Conservation (phyloP, 2,329 filamentous ascomycete genomes). For the Fusarium odoratissimum region DNA sequence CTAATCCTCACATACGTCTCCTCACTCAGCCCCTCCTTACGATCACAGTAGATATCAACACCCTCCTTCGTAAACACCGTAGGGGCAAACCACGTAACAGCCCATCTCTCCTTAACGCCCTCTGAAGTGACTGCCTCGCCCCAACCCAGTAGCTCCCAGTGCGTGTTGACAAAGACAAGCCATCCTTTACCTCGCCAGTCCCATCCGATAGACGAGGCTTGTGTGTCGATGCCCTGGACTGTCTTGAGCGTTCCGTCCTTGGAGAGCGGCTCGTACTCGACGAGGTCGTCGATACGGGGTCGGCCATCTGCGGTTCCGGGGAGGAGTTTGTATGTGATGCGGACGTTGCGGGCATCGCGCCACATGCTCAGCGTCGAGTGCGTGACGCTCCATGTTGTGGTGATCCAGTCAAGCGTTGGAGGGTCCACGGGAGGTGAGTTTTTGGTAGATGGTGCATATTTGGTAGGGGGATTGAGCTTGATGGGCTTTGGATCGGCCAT, state of each 20-base stretch:
- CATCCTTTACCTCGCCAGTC: conserved; percentile 83
- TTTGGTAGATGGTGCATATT: conserved; percentile 54
- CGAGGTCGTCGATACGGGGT: conserved; percentile 74
- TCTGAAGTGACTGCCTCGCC: conserved; percentile 63
- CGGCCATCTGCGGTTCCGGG: conserved; percentile 53
- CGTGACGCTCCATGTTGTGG: conserved; percentile 77
- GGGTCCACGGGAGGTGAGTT: conserved; percentile 55
- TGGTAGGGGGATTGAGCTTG: conserved; percentile 57
- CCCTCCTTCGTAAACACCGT: conserved; percentile 87
- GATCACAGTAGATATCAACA: conserved; percentile 79
- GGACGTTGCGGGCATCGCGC: conserved; percentile 81
- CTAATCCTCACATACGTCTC: conserved; percentile 68
- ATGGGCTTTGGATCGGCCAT: conserved; percentile 40
- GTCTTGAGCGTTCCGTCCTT: conserved; percentile 64
- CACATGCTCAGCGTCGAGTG: conserved; percentile 85
- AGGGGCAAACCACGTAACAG: conserved; percentile 85
- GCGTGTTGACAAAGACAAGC: conserved; percentile 76
- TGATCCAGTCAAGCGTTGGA: conserved; percentile 66
- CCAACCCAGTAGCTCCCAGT: conserved; percentile 87
- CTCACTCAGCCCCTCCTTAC: conserved; percentile 68
- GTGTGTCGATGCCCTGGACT: conserved; percentile 73
- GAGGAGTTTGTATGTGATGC: conserved; percentile 77
- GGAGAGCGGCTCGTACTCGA: conserved; percentile 72
- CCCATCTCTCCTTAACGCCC: conserved; percentile 70
- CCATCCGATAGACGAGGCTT: conserved; percentile 60